Base-by-base conservation (phyloP, 2,329 filamentous ascomycete genomes). In the Aspergillus ustus region DNA sequence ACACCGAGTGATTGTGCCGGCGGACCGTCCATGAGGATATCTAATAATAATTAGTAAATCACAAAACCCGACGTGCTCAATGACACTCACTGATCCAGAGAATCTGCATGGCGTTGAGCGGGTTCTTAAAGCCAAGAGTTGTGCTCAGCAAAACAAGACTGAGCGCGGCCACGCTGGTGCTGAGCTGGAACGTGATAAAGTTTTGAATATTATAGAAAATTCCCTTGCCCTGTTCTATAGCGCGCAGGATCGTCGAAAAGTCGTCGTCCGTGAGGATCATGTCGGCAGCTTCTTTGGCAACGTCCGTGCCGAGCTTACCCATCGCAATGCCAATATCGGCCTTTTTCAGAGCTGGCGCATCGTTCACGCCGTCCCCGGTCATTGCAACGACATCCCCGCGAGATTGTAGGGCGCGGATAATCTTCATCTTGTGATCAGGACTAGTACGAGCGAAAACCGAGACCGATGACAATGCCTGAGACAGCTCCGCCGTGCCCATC, bases 171-270 rank as follows among this genome's bases (percentile, higher is more conserved):
- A 96, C 95, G 75, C 93, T 97, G 52, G 95, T 99, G 77, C 93
- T 97, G 61, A 99, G 86, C 81, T 99, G 96, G 79, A 99, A 99
- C 0, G 95, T 98, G 66, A 99, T 85, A 80, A 99, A 99, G 78
- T 99, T 99, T 75, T 99, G 95, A 68, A 99, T 98, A 77, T 99
- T 99, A 85, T 95, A 97, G 80, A 99, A 99, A 69, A 99, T 99
- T 59, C 93, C 95, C 78, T 99, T 99, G 78, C 95, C 96, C 80
- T 99, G 95, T 77, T 99, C 95, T 64, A 99, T 99, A 31, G 95
- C 95, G 62, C 89, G 91, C 11, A 99, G 84, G 65, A 99, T 99
- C 5, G 89, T 92, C 11, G 92, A 91, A 72, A 96, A 96, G 77
- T 96, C 93, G 75, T 95, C 92, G 72, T 95, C 91, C 0, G 91